phyloP scores from a whole-genome alignment of 208 protist genomes.

The Acanthamoeba culbertsoni region DNA sequence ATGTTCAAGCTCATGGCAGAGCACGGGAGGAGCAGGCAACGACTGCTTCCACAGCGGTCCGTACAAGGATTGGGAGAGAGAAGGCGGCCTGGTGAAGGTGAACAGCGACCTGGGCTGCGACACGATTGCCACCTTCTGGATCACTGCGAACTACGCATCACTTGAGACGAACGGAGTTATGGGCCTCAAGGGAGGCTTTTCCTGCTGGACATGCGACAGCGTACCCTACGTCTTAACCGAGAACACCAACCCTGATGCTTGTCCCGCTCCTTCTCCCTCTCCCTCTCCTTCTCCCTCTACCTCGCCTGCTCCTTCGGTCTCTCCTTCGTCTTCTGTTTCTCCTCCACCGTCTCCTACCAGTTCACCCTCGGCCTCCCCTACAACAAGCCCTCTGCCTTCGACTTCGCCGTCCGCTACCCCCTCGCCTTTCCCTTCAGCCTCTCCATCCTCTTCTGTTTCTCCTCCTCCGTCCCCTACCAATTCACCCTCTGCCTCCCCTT shows the following conservation, averaged over 20 bases:
- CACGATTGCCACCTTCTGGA: not conserved
- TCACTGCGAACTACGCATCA: not conserved
- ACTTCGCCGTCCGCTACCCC: not conserved
- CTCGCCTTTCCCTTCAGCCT: not conserved
- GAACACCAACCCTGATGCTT: not conserved
- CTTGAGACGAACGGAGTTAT: not conserved
- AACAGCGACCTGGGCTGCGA: not conserved
- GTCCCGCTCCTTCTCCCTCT: not conserved
- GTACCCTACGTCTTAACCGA: not conserved
- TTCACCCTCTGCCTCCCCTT: not conserved
- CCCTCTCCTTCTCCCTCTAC: not conserved
- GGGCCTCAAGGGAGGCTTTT: not conserved
- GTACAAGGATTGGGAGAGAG: not conserved
- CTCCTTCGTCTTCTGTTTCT: not conserved
- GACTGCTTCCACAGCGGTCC: not conserved
- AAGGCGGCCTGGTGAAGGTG: not conserved
- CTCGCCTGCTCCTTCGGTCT: not conserved
- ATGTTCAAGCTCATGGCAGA: not conserved
- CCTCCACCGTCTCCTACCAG: not conserved
- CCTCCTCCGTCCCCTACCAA: not conserved
- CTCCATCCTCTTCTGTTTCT: not conserved
- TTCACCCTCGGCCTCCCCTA: not conserved
- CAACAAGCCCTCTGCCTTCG: not conserved
- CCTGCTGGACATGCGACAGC: not conserved
- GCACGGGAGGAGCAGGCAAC: not conserved